A percentile compares a stretch with the other conserved stretches of the same genome.
These are phyloP conservation scores for Agaricus blazei DNA, from an alignment of 768 basidiomycete species.

Conservation along the genomic window DNA sequence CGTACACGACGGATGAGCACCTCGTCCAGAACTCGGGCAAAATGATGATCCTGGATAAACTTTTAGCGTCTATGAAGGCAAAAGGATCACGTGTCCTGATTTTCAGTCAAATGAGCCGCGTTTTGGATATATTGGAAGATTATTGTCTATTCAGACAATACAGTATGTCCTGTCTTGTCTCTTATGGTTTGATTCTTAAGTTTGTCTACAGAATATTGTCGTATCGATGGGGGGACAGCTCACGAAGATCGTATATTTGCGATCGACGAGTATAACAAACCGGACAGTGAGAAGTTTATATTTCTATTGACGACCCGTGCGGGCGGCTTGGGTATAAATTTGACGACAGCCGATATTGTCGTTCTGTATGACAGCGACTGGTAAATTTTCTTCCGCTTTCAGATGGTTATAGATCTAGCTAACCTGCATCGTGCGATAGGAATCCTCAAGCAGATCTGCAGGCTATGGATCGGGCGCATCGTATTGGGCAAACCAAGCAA, in stretches of 20 bases:
- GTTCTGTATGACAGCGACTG: conserved; percentile 97
- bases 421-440: conserved; percentile 35
- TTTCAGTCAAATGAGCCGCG: conserved; percentile 99
- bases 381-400: conserved; percentile 32
- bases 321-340: conserved; percentile 94
- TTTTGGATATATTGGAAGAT: conserved; percentile 95
- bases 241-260: conserved; percentile 94
- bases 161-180: conserved; percentile 47
- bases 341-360: conserved; percentile 93
- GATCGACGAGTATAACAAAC: conserved; percentile 97
- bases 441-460: conserved; percentile 99
- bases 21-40: conserved; percentile 92
- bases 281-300: conserved; percentile 91
- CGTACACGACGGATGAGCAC: conserved; percentile 97
- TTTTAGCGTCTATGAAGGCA: conserved; percentile 79
- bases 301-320: conserved; percentile 96
- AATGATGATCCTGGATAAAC: conserved; percentile 96
- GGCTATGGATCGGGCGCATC: conserved; percentile 97
- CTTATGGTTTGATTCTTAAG: conserved; percentile 2
- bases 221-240: conserved; percentile 92
- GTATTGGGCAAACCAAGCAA: conserved; percentile 96
- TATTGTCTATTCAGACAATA: conserved; percentile 90
- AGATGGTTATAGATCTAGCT: not conserved
- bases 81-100: conserved; percentile 96
- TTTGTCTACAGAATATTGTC: conserved; percentile 72